Percentiles rank a stretch among this genome's conserved stretches.
Evolutionary conservation across 2,329 filamentous ascomycete species (phyloP).

Genomic region (Hymenoscyphus salicellus): DNA sequence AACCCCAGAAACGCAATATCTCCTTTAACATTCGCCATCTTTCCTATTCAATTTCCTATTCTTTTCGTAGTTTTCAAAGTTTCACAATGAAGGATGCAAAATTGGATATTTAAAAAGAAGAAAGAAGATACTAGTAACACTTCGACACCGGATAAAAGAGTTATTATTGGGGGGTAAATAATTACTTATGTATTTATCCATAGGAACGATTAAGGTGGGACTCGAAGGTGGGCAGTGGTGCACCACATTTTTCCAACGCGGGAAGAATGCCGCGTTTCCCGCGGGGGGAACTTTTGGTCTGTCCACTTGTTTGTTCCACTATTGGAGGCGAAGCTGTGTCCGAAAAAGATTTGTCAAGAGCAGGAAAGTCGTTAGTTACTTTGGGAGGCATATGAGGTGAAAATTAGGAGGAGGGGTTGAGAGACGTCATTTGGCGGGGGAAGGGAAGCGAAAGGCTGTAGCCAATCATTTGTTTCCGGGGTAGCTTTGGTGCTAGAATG

Average conservation of each 20-base stretch:
- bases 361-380: neutral
- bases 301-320: neutral
- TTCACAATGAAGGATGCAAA: neutral
- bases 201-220: neutral
- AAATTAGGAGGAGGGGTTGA: neutral
- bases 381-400: neutral
- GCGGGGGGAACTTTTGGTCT: neutral
- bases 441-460: neutral
- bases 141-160: neutral
- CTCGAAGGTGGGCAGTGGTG: neutral
- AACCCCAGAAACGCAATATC: conserved; percentile 12
- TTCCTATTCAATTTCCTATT: neutral
- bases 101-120: neutral
- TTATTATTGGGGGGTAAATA: neutral
- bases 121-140: neutral
- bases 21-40: conserved; percentile 2
- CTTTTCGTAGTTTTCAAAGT: neutral
- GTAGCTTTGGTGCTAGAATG: neutral
- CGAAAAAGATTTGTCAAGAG: neutral
- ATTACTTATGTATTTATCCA: neutral
- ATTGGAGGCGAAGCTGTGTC: neutral
- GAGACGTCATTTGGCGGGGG: conserved; percentile 8
- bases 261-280: neutral
- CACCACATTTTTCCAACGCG: neutral
- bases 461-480: neutral